phyloP scores from a whole-genome alignment of 2,329 filamentous ascomycete genomes.

The Capronia coronata region DNA sequence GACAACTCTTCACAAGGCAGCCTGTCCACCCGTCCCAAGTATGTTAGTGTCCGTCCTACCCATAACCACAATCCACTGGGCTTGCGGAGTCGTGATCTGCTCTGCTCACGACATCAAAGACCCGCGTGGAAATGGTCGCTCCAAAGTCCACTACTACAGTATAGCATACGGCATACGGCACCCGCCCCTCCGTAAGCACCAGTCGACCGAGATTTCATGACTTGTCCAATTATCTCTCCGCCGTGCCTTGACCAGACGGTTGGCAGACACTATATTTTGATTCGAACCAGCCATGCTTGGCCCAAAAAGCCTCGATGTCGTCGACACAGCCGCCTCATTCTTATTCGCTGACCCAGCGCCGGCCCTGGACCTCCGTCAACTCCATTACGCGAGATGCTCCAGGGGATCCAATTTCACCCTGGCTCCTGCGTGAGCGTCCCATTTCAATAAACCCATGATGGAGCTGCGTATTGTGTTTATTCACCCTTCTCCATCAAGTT shows the following conservation, averaged over 20 bases:
- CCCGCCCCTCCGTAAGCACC: constrained; percentile 6
- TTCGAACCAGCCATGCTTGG: constrained; percentile 15
- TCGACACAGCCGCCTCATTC: constrained; percentile 21
- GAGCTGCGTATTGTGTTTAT: not conserved
- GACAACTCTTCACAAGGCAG: not conserved
- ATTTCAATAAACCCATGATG: constrained; percentile 1
- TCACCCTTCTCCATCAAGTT: constrained; percentile 10
- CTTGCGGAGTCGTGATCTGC: not conserved
- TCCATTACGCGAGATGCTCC: constrained; percentile 12
- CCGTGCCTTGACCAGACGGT: constrained; percentile 19
- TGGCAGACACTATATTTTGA: constrained; percentile 14
- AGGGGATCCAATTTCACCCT: constrained; percentile 24
- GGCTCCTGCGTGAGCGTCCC: constrained; percentile 19
- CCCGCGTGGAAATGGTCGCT: constrained; percentile 12
- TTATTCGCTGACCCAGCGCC: constrained; percentile 4
- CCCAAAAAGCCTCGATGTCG: constrained; percentile 14
- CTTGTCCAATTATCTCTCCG: constrained; percentile 12
- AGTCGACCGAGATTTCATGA: not conserved
- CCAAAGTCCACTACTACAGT: not conserved
- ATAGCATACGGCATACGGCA: no score
- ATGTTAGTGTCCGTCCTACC: constrained; percentile 11
- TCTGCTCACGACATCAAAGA: not conserved
- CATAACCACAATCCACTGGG: constrained; percentile 12
- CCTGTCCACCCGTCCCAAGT: not conserved
- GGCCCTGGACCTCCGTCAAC: constrained; percentile 13